Conservation (phyloP, 192 early-diverging fungal species). For the Coemansia sp. region DNA sequence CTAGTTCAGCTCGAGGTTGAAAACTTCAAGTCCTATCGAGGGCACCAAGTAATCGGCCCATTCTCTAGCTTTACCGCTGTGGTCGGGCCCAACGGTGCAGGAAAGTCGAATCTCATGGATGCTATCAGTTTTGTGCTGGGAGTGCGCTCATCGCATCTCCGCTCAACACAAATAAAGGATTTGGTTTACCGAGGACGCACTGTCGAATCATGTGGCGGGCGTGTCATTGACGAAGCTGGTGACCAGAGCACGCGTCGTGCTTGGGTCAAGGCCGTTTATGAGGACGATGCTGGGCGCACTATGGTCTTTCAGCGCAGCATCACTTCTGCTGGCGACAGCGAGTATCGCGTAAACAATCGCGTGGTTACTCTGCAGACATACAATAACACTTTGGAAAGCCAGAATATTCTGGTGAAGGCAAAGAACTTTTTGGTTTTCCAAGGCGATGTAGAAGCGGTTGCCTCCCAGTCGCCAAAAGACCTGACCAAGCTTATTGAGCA, state of each 20-base stretch:
- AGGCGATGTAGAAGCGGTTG: constrained; percentile 96
- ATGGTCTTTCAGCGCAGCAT: constrained; percentile 74
- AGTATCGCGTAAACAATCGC: constrained; percentile 85
- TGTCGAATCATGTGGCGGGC: constrained; percentile 46
- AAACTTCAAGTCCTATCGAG: constrained; percentile 99
- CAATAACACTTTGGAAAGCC: constrained; percentile 70
- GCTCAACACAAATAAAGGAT: constrained; percentile 85
- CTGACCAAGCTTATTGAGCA: constrained; percentile 93
- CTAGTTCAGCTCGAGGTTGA: constrained; percentile 88
- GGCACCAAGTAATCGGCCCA: constrained; percentile 89
- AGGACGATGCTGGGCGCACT: constrained; percentile 62
- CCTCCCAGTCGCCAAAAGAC: constrained; percentile 93
- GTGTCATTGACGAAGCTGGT: constrained; percentile 53
- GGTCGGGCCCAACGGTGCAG: constrained; percentile 96
- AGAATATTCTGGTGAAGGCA: constrained; percentile 94
- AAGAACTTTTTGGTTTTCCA: constrained; percentile 99
- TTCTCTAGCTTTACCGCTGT: constrained; percentile 94
- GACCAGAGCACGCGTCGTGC: constrained; percentile 56
- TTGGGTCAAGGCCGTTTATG: constrained; percentile 84
- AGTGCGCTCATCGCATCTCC: constrained; percentile 86
- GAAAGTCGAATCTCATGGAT: constrained; percentile 99
- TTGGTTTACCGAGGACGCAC: constrained; percentile 82
- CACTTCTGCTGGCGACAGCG: constrained; percentile 67
- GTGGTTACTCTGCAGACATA: constrained; percentile 75
- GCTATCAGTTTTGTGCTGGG: constrained; percentile 99